A percentile compares a stretch with the other conserved stretches of the same genome.
phyloP scores from a whole-genome alignment of 805 yeast species.

The Ogataea allantospora region DNA sequence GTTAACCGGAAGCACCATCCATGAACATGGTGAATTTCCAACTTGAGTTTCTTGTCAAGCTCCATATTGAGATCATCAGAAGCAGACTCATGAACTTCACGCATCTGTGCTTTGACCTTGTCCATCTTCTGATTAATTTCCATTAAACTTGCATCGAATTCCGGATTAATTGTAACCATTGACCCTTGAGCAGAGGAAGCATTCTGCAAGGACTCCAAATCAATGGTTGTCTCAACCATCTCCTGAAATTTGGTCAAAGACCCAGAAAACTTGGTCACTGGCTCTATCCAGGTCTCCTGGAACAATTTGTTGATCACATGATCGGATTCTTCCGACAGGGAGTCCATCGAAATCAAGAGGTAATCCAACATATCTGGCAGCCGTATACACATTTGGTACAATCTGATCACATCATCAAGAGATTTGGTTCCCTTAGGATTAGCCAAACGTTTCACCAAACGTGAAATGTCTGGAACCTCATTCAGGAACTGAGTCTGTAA shows the following conservation, averaged over 20 bases:
- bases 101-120: slow-evolving; percentile 51
- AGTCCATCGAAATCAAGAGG: slow-evolving; percentile 44
- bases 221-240: slow-evolving; percentile 89
- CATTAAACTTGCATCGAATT: slow-evolving; percentile 76
- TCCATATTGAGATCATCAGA: slow-evolving; percentile 80
- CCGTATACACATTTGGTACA: slow-evolving; percentile 73
- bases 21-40: slow-evolving; percentile 82
- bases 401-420: slow-evolving; percentile 84
- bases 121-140: slow-evolving; percentile 59
- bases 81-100: slow-evolving; percentile 56
- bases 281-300: slow-evolving; percentile 53
- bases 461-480: slow-evolving; percentile 78
- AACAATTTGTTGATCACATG: slow-evolving; percentile 38
- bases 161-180: slow-evolving; percentile 75
- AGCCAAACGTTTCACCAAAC: slow-evolving; percentile 66
- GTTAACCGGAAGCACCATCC: slow-evolving; percentile 97
- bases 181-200: slow-evolving; percentile 52
- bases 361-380: slow-evolving; percentile 67
- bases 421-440: slow-evolving; percentile 46
- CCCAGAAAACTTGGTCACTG: slow-evolving; percentile 46
- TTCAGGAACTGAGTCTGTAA: slow-evolving; percentile 66
- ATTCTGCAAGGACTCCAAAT: slow-evolving; percentile 74
- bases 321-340: slow-evolving; percentile 23
- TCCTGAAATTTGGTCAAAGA: slow-evolving; percentile 72
- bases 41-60: slow-evolving; percentile 80